phyloP scores from a whole-genome alignment of 2,329 filamentous ascomycete species.

The Neurospora crassa region DNA sequence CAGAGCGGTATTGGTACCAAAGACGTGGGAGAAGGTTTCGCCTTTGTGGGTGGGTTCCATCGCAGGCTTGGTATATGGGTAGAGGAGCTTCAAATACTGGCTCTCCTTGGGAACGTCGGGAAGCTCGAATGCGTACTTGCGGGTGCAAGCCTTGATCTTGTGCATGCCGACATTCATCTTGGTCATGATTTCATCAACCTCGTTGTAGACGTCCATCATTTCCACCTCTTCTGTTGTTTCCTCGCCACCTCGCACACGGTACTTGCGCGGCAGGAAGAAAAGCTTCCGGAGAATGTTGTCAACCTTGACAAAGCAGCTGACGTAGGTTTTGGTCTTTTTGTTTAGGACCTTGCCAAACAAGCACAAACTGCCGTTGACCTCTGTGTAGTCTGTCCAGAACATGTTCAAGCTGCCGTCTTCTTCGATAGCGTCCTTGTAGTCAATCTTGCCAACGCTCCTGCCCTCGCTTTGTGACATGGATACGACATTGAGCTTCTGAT shows the following conservation, averaged over 20 bases:
- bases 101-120: constrained; percentile 77
- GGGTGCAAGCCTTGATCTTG: constrained; percentile 82
- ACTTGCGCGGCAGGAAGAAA: constrained; percentile 79
- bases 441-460: constrained; percentile 66
- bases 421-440: constrained; percentile 78
- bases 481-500: constrained; percentile 75
- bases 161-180: constrained; percentile 77
- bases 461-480: constrained; percentile 60
- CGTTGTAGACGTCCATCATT: constrained; percentile 82
- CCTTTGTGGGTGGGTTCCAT: constrained; percentile 64
- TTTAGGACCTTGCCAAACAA: constrained; percentile 94
- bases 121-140: constrained; percentile 95
- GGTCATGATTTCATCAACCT: constrained; percentile 83
- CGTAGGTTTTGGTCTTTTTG: constrained; percentile 67
- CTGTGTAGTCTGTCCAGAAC: constrained; percentile 96
- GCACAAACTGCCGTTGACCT: constrained; percentile 83
- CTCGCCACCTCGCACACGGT: constrained; percentile 44
- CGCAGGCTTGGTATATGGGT: constrained; percentile 77
- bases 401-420: constrained; percentile 85
- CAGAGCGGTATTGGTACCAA: constrained; percentile 83
- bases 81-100: constrained; percentile 91
- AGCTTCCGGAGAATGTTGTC: constrained; percentile 91
- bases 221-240: constrained; percentile 69
- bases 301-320: constrained; percentile 91
- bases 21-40: constrained; percentile 88